These are phyloP conservation scores for Corymbia calophylla DNA, from an alignment of 441 rosid species.

Conservation along the genomic window DNA sequence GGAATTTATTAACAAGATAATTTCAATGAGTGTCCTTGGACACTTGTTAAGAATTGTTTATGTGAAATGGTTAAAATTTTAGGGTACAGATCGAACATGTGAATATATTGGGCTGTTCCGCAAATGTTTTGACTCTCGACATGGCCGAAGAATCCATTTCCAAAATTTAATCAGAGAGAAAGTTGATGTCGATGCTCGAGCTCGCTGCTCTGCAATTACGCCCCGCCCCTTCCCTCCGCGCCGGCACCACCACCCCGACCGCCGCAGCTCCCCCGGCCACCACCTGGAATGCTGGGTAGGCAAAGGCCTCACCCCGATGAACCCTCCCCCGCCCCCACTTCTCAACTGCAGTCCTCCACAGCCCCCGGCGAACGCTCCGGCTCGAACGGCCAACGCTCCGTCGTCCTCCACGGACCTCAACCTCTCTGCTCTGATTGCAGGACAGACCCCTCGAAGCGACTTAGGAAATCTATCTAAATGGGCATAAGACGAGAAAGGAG, in stretches of 20 bases:
- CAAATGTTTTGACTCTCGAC: neutral
- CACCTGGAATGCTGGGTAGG: neutral
- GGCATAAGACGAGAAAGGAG: neutral
- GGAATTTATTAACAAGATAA: no score
- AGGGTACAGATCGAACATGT: no score
- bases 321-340: neutral
- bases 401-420: neutral
- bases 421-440: neutral
- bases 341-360: neutral
- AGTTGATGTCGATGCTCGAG: neutral
- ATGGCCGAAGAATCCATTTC: neutral
- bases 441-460: neutral
- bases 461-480: neutral
- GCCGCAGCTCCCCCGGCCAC: neutral
- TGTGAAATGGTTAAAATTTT: no score
- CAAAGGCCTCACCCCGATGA: neutral
- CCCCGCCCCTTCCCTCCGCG: neutral
- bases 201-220: neutral
- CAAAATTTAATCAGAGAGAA: neutral
- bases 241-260: neutral
- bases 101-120: no score
- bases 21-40: no score
- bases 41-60: no score
- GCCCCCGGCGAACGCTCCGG: neutral
- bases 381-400: neutral